Conservation (phyloP, 768 basidiomycete genomes). For the Strobilomyces confusus region DNA sequence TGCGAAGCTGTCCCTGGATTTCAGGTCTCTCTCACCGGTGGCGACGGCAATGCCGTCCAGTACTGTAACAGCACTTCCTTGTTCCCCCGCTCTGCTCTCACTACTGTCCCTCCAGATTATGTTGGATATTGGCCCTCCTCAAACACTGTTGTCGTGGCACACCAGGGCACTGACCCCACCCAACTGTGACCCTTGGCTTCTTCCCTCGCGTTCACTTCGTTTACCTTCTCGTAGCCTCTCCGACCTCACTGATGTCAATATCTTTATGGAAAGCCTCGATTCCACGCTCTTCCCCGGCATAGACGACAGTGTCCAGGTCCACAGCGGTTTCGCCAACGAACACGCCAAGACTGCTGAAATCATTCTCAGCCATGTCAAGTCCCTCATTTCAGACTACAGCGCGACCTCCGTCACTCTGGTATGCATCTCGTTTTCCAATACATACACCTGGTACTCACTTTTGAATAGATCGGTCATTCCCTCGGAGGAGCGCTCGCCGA, state of each 20-base stretch:
- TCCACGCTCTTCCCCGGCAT: slow-evolving; percentile 54
- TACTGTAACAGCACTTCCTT: slow-evolving; percentile 35
- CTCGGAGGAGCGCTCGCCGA: slow-evolving; percentile 52
- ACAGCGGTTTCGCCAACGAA: slow-evolving; percentile 50
- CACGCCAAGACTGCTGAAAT: slow-evolving; percentile 45
- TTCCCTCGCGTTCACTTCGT: not conserved
- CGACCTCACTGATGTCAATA: slow-evolving; percentile 46
- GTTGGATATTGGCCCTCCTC: slow-evolving; percentile 53
- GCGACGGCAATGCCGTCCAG: slow-evolving; percentile 46
- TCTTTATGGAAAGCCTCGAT: slow-evolving; percentile 38
- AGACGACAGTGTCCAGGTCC: slow-evolving; percentile 40
- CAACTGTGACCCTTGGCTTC: slow-evolving; percentile 38
- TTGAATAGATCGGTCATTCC: slow-evolving; percentile 42
- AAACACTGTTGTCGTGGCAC: slow-evolving; percentile 53
- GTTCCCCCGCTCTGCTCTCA: not conserved
- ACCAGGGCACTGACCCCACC: slow-evolving; percentile 58
- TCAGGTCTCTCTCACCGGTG: slow-evolving; percentile 38
- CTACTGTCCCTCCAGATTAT: slow-evolving; percentile 35
- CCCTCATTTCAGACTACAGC: slow-evolving; percentile 35
- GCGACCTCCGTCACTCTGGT: slow-evolving; percentile 42
- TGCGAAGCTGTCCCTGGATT: slow-evolving; percentile 42
- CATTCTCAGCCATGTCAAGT: slow-evolving; percentile 43
- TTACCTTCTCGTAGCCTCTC: slow-evolving; percentile 36
- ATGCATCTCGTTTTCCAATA: slow-evolving; percentile 6
- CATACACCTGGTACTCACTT: not conserved